These are phyloP conservation scores for Penicillium palitans DNA, from an alignment of 2,329 filamentous ascomycete species.

Conservation along the genomic window DNA sequence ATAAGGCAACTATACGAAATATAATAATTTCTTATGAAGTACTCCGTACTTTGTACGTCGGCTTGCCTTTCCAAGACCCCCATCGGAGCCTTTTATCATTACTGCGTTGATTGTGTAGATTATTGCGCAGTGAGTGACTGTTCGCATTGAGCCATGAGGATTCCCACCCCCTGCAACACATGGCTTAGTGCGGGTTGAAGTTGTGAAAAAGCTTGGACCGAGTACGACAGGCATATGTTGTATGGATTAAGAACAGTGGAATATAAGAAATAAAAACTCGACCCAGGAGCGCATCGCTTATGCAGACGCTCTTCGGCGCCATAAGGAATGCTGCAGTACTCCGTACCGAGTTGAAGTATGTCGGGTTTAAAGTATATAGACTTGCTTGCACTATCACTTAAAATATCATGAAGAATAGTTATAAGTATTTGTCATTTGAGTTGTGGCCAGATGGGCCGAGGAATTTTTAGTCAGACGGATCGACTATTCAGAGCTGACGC, in stretches of 20 bases:
- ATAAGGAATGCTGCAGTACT: background rate
- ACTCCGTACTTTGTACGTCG: background rate
- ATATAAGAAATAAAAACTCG: background rate
- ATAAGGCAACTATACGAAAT: background rate
- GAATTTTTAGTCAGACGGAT: background rate
- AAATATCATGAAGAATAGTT: background rate
- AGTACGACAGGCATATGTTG: background rate
- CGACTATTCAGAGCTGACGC: background rate
- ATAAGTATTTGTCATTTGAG: too few relatives aligned
- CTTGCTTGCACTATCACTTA: background rate
- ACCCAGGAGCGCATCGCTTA: background rate
- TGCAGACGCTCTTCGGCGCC: background rate
- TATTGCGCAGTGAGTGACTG: background rate
- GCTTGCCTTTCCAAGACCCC: too few relatives aligned
- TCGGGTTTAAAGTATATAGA: background rate
- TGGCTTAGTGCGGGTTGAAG: background rate
- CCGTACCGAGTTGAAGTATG: background rate
- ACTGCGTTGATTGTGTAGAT: background rate
- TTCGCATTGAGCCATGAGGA: background rate
- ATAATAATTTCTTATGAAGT: background rate
- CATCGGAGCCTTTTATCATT: background rate
- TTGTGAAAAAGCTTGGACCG: background rate
- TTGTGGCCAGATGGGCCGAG: background rate
- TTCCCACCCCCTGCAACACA: background rate
- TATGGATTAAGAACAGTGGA: background rate